phyloP scores from a whole-genome alignment of 768 basidiomycete species.

The Russula virescens region DNA sequence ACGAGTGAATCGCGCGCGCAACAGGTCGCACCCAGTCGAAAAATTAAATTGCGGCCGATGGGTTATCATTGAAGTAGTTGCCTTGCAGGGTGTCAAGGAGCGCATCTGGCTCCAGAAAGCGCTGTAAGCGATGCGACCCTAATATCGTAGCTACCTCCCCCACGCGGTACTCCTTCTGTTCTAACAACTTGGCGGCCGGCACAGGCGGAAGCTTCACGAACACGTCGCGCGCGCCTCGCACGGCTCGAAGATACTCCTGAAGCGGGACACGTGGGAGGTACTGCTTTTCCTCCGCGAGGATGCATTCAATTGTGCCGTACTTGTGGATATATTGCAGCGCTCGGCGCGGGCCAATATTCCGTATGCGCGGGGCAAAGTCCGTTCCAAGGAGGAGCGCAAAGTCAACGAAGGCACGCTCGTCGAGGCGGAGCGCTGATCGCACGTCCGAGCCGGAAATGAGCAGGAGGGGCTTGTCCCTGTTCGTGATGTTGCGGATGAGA shows the following conservation, averaged over 20 bases:
- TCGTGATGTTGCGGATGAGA: conserved; percentile 71
- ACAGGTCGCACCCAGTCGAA: neutral
- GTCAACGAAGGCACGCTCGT: conserved; percentile 61
- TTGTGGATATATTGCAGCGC: conserved; percentile 72
- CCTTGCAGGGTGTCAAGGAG: conserved; percentile 46
- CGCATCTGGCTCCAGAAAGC: conserved; percentile 37
- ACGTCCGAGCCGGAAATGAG: conserved; percentile 60
- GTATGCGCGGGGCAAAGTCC: conserved; percentile 84
- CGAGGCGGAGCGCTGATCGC: conserved; percentile 51
- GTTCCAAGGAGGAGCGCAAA: conserved; percentile 86
- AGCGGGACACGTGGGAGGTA: conserved; percentile 45
- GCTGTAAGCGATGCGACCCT: conserved; percentile 45
- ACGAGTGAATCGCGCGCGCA: neutral
- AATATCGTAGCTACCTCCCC: conserved; percentile 42
- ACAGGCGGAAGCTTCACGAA: conserved; percentile 64
- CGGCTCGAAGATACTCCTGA: conserved; percentile 56
- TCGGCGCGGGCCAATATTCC: conserved; percentile 69
- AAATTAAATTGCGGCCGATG: conserved; percentile 27
- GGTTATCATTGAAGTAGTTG: conserved; percentile 65
- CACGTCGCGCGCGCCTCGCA: conserved; percentile 54
- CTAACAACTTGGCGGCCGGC: conserved; percentile 38
- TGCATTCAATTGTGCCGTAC: conserved; percentile 65
- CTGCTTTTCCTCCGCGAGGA: conserved; percentile 48
- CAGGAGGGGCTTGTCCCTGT: conserved; percentile 50
- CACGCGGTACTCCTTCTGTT: conserved; percentile 37